phyloP scores from a whole-genome alignment of 805 yeast species.

The Yarrowia sp. region DNA sequence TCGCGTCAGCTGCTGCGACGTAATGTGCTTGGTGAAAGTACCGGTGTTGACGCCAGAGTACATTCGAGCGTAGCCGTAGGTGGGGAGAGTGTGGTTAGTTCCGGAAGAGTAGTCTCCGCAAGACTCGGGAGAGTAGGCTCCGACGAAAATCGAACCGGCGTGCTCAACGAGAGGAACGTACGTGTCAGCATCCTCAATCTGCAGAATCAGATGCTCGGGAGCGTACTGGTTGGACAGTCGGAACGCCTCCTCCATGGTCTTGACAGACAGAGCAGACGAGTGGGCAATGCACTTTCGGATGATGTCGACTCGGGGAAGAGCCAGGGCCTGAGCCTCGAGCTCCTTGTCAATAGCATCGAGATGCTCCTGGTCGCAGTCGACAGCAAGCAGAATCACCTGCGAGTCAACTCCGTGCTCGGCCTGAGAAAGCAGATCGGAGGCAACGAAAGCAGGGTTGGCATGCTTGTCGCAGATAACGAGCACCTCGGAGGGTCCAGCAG shows the following conservation, averaged over 20 bases:
- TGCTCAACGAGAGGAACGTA: conserved; percentile 75
- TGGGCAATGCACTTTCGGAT: conserved; percentile 90
- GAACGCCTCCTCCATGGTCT: conserved; percentile 74
- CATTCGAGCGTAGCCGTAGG: conserved; percentile 97
- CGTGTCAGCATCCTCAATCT: conserved; percentile 71
- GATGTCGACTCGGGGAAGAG: conserved; percentile 87
- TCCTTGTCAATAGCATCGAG: conserved; percentile 74
- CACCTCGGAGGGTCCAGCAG: conserved; percentile 99
- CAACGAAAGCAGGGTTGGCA: conserved; percentile 94
- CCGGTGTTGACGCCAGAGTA: conserved; percentile 96
- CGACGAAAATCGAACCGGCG: conserved; percentile 97
- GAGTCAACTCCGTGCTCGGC: conserved; percentile 99
- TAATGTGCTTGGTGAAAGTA: conserved; percentile 91
- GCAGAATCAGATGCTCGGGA: conserved; percentile 96
- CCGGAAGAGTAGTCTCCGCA: conserved; percentile 99
- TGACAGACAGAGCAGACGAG: conserved; percentile 75
- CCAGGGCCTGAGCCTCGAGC: conserved; percentile 76
- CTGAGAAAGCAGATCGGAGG: conserved; percentile 92
- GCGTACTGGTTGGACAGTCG: conserved; percentile 87
- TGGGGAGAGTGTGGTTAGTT: conserved; percentile 97
- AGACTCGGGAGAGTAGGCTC: conserved; percentile 93
- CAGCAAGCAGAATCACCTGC: conserved; percentile 89
- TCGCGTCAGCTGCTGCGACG: conserved; percentile 85
- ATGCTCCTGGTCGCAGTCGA: conserved; percentile 59
- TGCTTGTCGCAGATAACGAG: conserved; percentile 83